Conservation (phyloP, 495 filamentous ascomycete species). For the Xylaria intraflava region DNA sequence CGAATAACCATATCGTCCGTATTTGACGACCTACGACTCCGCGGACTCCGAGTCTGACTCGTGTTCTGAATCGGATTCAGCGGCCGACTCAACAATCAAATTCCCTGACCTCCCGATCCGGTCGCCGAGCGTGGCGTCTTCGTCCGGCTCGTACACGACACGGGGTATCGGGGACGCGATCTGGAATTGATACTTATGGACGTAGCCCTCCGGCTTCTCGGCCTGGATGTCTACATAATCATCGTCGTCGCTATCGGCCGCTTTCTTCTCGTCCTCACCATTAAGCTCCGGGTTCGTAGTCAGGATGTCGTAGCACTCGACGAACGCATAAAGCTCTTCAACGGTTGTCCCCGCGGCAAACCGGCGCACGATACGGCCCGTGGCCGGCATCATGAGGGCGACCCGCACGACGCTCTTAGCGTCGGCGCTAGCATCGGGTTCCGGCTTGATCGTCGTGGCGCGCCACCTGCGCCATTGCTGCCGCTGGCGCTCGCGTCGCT, state of each 20-base stretch:
- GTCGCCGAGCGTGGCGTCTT: slow-evolving; percentile 56
- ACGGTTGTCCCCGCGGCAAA: slow-evolving; percentile 60
- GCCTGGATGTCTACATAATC: slow-evolving; percentile 10
- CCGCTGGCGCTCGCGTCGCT: slow-evolving; percentile 49
- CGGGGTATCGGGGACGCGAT: slow-evolving; percentile 80
- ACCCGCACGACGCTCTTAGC: slow-evolving; percentile 69
- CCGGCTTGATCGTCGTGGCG: slow-evolving; percentile 54
- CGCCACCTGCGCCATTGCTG: slow-evolving; percentile 79
- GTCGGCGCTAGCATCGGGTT: slow-evolving; percentile 50
- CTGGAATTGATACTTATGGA: slow-evolving; percentile 72
- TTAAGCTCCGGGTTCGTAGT: slow-evolving; percentile 16
- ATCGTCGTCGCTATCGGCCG: slow-evolving; percentile 26
- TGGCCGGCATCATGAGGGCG: slow-evolving; percentile 65
- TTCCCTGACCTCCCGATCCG: slow-evolving; percentile 80
- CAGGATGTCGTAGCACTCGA: slow-evolving; percentile 78
- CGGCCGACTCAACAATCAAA: slow-evolving; percentile 66
- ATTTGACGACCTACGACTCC: neutral
- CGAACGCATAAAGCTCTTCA: slow-evolving; percentile 93
- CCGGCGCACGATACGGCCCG: slow-evolving; percentile 60
- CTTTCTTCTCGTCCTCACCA: slow-evolving; percentile 25
- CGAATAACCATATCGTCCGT: neutral
- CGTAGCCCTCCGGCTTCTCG: slow-evolving; percentile 57
- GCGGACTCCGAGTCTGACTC: slow-evolving; percentile 9
- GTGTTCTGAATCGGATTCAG: slow-evolving; percentile 27
- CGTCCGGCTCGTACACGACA: slow-evolving; percentile 62